Conservation (phyloP, 768 basidiomycete species). For the Serpula lacrymans region DNA sequence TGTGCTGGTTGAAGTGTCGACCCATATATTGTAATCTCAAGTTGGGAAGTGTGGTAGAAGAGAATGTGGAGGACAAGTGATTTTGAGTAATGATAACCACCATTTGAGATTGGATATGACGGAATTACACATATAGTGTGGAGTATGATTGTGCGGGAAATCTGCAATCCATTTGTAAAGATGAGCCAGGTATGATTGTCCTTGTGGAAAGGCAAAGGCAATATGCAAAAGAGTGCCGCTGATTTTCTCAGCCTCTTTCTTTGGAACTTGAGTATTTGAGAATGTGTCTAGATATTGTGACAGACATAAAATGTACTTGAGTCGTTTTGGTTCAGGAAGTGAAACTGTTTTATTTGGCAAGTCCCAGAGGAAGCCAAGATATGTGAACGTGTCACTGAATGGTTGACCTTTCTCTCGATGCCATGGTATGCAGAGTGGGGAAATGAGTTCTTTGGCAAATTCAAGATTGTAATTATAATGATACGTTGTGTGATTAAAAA, state of each 20-base stretch:
- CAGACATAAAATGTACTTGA: constrained; percentile 17
- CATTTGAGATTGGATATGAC: constrained; percentile 27
- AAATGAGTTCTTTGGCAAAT: neutral
- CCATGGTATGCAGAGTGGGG: constrained; percentile 21
- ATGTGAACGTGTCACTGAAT: constrained; percentile 17
- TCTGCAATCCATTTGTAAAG: constrained; percentile 11
- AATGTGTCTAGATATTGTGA: neutral
- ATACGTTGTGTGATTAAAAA: neutral
- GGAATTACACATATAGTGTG: constrained; percentile 2
- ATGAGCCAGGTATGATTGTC: constrained; percentile 22
- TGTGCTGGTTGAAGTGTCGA: constrained; percentile 37
- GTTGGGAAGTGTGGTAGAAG: constrained; percentile 8
- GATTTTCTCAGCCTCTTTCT: constrained; percentile 13
- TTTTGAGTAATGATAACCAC: constrained; percentile 23
- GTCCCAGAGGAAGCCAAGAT: constrained; percentile 31
- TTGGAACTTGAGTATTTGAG: neutral
- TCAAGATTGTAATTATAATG: neutral
- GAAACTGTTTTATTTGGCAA: constrained; percentile 19
- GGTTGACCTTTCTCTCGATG: constrained; percentile 18
- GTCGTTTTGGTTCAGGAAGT: constrained; percentile 27
- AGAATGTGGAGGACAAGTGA: constrained; percentile 4
- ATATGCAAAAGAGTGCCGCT: constrained; percentile 31
- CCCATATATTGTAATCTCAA: constrained; percentile 20
- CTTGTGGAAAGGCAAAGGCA: constrained; percentile 25
- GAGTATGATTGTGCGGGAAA: neutral